phyloP scores from a whole-genome alignment of 257 asterid genomes.

The Knoxia roxburghii region DNA sequence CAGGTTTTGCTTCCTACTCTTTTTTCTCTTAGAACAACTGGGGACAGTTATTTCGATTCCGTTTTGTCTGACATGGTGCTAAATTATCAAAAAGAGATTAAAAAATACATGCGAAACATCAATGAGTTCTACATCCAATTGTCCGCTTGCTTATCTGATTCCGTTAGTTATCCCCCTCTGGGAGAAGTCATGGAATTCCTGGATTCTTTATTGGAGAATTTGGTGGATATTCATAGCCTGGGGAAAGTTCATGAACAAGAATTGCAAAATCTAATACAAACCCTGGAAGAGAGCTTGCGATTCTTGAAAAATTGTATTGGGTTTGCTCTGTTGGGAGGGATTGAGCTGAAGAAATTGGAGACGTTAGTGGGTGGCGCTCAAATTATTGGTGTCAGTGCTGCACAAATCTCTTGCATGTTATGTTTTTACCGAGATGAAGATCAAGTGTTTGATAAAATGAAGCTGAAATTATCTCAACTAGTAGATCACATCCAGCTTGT shows the following conservation, averaged over 20 bases:
- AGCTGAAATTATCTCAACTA: background rate
- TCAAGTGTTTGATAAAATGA: background rate
- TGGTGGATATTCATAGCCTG: background rate
- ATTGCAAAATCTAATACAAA: background rate
- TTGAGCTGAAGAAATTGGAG: background rate
- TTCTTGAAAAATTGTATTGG: background rate
- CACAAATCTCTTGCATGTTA: background rate
- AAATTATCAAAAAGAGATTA: too few species aligned
- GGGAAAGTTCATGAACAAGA: background rate
- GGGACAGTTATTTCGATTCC: too few species aligned
- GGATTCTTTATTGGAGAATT: background rate
- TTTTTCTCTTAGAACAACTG: too few species aligned
- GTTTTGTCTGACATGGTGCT: too few species aligned
- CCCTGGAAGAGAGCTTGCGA: background rate
- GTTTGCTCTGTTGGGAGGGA: background rate
- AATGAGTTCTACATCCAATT: background rate
- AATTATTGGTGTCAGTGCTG: background rate
- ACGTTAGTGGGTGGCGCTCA: background rate
- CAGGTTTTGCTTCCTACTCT: too few species aligned
- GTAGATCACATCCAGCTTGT: background rate
- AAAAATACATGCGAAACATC: background rate
- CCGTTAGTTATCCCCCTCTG: background rate
- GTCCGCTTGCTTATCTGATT: background rate
- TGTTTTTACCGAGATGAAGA: conserved; percentile 7
- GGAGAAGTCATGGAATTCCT: background rate